A percentile compares a stretch with the other conserved stretches of the same genome.
Conservation (phyloP, 1,284 basidiomycete genomes). For the Gymnopus androsaceus region DNA sequence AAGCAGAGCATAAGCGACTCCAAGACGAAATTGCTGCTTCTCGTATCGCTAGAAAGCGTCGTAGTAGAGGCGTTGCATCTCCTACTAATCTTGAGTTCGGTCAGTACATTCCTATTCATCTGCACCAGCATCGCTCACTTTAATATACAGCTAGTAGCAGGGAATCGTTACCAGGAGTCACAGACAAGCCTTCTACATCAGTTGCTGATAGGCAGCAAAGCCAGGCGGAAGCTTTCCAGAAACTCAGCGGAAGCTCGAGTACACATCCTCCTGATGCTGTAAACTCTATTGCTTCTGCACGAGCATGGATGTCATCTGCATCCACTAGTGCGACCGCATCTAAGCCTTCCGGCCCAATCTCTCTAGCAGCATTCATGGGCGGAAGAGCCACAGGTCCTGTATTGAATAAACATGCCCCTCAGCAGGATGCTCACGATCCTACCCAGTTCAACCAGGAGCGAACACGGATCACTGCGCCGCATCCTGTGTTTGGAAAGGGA, state of each 20-base stretch:
- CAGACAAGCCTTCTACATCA: slow-evolving; percentile 24
- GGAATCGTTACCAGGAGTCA: slow-evolving; percentile 4
- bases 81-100: slow-evolving; percentile 44
- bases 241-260: slow-evolving; percentile 32
- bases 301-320: slow-evolving; percentile 15
- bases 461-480: slow-evolving; percentile 51
- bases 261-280: slow-evolving; percentile 17
- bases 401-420: slow-evolving; percentile 69
- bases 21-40: slow-evolving; percentile 78
- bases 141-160: background rate
- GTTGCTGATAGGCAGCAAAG: slow-evolving; percentile 38
- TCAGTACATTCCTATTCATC: slow-evolving; percentile 21
- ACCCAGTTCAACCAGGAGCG: slow-evolving; percentile 68
- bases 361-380: slow-evolving; percentile 78
- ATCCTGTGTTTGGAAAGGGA: slow-evolving; percentile 73
- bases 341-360: slow-evolving; percentile 46
- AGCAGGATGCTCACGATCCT: slow-evolving; percentile 64
- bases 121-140: background rate
- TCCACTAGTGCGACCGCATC: slow-evolving; percentile 20
- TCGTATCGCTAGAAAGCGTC: slow-evolving; percentile 62
- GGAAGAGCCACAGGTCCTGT: slow-evolving; percentile 71
- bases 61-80: slow-evolving; percentile 54
- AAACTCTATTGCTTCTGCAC: slow-evolving; percentile 9
- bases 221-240: slow-evolving; percentile 49
- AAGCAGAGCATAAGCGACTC: slow-evolving; percentile 68